Conservation (phyloP, 129 eudicot genomes). For the Flaveria ramosissima region DNA sequence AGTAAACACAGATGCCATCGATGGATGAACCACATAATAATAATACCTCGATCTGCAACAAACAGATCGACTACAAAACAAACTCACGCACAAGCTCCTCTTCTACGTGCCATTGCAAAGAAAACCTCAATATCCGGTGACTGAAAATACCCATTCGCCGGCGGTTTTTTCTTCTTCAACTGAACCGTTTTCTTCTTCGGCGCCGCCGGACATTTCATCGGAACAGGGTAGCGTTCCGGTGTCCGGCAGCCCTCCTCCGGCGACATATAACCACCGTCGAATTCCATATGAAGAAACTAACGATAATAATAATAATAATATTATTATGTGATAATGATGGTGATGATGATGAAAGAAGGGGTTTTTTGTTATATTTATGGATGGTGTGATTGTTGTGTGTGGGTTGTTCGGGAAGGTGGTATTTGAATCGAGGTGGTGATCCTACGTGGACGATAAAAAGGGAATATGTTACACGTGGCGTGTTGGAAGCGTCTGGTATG, state of each 20-base stretch:
- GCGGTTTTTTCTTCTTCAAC: conserved; percentile 37
- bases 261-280: conserved; percentile 35
- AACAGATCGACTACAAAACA: no score
- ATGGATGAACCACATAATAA: no score
- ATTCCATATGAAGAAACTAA: conserved; percentile 31
- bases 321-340: no score
- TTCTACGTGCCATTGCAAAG: conserved; percentile 44
- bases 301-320: no score
- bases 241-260: conserved; percentile 58
- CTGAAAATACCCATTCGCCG: conserved; percentile 58
- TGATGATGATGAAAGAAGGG: conserved; percentile 3
- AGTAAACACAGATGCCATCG: no score
- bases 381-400: not conserved
- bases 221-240: conserved; percentile 42
- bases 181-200: conserved; percentile 57
- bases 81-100: conserved; percentile 32
- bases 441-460: conserved; percentile 40
- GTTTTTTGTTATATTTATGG: not conserved
- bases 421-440: conserved; percentile 26
- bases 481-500: conserved; percentile 32
- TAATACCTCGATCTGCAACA: no score
- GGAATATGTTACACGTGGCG: conserved; percentile 34
- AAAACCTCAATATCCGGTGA: conserved; percentile 58
- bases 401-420: conserved; percentile 54
- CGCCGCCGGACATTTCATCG: conserved; percentile 60